phyloP scores from a whole-genome alignment of 2,329 filamentous ascomycete genomes.

The Trichoderma atrobrunneum region DNA sequence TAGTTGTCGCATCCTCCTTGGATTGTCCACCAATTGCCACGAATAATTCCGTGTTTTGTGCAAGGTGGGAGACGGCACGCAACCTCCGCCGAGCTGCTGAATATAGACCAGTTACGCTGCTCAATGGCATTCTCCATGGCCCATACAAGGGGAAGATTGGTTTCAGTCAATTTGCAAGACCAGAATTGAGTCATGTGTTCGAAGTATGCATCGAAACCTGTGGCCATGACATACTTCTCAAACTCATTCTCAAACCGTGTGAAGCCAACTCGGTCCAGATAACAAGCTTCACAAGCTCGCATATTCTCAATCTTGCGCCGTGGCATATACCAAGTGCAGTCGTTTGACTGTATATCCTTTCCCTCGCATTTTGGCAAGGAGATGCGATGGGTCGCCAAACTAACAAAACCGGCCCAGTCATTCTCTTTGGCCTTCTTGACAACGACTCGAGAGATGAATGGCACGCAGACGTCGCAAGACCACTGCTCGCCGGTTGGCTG shows the following conservation, averaged over 20 bases:
- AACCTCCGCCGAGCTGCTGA: slow-evolving; percentile 27
- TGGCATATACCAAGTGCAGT: slow-evolving; percentile 29
- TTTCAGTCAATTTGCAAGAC: slow-evolving; percentile 28
- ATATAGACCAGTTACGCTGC: slow-evolving; percentile 28
- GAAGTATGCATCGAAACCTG: slow-evolving; percentile 27
- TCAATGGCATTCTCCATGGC: slow-evolving; percentile 29
- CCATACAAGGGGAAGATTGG: slow-evolving; percentile 24
- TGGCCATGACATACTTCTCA: slow-evolving; percentile 20
- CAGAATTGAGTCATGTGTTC: slow-evolving; percentile 24
- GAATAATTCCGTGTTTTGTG: slow-evolving; percentile 28
- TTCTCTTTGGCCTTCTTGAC: slow-evolving; percentile 23
- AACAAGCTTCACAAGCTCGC: slow-evolving; percentile 36
- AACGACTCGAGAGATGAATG: slow-evolving; percentile 26
- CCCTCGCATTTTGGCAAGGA: slow-evolving; percentile 31
- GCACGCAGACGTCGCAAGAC: slow-evolving; percentile 33
- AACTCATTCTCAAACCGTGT: slow-evolving; percentile 32
- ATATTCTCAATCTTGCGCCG: slow-evolving; percentile 28
- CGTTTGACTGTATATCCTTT: slow-evolving; percentile 24
- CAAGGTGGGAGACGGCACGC: slow-evolving; percentile 29
- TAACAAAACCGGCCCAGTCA: slow-evolving; percentile 34
- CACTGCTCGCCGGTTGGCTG: slow-evolving; percentile 32
- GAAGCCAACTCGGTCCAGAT: slow-evolving; percentile 33
- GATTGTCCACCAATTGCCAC: slow-evolving; percentile 37
- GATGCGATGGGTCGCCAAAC: slow-evolving; percentile 24
- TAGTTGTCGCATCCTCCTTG: slow-evolving; percentile 25